A percentile compares a stretch with the other conserved stretches of the same genome.
phyloP scores from a whole-genome alignment of 768 basidiomycete species.

The Agrocybe chaxingu region DNA sequence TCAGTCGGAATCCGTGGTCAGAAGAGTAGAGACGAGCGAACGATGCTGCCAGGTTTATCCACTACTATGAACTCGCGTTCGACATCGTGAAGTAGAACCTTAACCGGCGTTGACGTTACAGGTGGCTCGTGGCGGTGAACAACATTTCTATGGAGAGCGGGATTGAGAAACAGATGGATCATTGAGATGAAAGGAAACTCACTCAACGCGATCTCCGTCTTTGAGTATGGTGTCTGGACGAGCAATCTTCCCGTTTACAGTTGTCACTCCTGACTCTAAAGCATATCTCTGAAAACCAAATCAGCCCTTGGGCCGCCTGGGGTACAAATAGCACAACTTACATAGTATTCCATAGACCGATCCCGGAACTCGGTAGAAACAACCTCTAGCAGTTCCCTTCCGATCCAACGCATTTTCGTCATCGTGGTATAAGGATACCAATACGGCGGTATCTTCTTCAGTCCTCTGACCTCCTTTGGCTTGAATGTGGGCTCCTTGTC shows the following conservation, averaged over 20 bases:
- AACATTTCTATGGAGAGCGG: slow-evolving; percentile 59
- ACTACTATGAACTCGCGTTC: slow-evolving; percentile 87
- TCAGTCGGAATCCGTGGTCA: slow-evolving; percentile 8
- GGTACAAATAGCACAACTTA: slow-evolving; percentile 36
- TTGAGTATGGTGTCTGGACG: slow-evolving; percentile 72
- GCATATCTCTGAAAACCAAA: slow-evolving; percentile 42
- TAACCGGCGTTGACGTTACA: slow-evolving; percentile 79
- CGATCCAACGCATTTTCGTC: slow-evolving; percentile 90
- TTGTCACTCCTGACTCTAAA: slow-evolving; percentile 91
- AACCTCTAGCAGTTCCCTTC: slow-evolving; percentile 84
- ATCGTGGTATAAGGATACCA: slow-evolving; percentile 94
- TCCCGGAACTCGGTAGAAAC: slow-evolving; percentile 94
- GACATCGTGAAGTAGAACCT: slow-evolving; percentile 72
- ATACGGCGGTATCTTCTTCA: slow-evolving; percentile 83
- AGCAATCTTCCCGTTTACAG: slow-evolving; percentile 88
- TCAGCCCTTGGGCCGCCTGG: background rate
- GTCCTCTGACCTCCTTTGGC: slow-evolving; percentile 31
- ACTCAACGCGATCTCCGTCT: slow-evolving; percentile 92
- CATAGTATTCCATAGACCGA: slow-evolving; percentile 94
- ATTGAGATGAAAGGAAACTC: slow-evolving; percentile 26
- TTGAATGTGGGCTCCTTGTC: slow-evolving; percentile 28
- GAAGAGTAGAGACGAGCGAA: slow-evolving; percentile 43
- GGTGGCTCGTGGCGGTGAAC: slow-evolving; percentile 98
- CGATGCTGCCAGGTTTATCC: slow-evolving; percentile 95
- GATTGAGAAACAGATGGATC: slow-evolving; percentile 4